Evolutionary conservation across 2,329 filamentous ascomycete genomes (phyloP), one percentile per base, ranked within the genome.

Genomic region (Knufia fluminis): DNA sequence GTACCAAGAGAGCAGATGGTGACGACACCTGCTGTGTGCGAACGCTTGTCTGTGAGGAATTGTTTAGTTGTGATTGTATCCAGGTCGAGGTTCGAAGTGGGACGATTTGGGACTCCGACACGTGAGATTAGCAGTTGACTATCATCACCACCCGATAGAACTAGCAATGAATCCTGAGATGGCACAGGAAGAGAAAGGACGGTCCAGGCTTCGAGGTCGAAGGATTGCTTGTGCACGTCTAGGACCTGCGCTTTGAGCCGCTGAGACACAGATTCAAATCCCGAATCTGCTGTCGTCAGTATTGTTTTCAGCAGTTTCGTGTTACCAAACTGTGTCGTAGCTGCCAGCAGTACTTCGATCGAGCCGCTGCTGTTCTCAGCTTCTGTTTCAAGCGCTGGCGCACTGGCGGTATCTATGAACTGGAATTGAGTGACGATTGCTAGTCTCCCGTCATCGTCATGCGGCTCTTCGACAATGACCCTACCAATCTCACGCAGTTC

Each of bases 11-110:
- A 94, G 68, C 0, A 89, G 48, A 97, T 92, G 1, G 87, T 80
- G 0, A 90, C 95, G 1, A 97, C 85, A 9, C 92, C 91, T 1
- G 89, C 88, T 60, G 95, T 88, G 14, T 76, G 74, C 53, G 73
- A 81, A 3, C 62, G 64, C 19, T 70, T 68, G 57, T 81, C 77
- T 46, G 67, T 66, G 31, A 64, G 60, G 23, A 69, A 58, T 22
- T 46, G 49, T 2, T 44, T 23, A 3, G 31, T 8, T 20, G 35
- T 31, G 14, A 22, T 14, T 4, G 12, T 51, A 35, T 22, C 41
- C 44, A 28, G 38, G 46, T 54, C 50, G 19, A 50, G 24, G 14
- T 48, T 20, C 17, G 44, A 9, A 28, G 44, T 3, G 35, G 45
- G 3, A 42, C 22, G 22, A n/a, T 19, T 20, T 28, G 28, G 22